phyloP scores from a whole-genome alignment of 1,284 basidiomycete genomes.

The Takashimella tepidaria region DNA sequence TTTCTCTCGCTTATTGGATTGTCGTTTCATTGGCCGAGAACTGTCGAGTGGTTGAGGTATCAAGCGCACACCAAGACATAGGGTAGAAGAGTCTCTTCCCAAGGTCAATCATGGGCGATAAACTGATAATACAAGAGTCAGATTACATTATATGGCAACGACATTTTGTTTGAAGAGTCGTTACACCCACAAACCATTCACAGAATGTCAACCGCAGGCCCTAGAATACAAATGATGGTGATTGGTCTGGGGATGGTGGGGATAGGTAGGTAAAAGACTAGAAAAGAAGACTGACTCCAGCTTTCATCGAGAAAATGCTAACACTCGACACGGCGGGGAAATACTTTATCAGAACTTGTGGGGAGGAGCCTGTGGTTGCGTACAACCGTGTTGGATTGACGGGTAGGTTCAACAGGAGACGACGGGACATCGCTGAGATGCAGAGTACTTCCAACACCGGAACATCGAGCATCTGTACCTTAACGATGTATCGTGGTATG shows the following conservation, averaged over 20 bases:
- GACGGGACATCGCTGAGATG: not conserved
- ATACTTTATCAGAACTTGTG: slow-evolving; percentile 59
- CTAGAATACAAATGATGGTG: slow-evolving; percentile 50
- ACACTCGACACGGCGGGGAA: slow-evolving; percentile 53
- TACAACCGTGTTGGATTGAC: slow-evolving; percentile 56
- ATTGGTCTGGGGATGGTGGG: slow-evolving; percentile 67
- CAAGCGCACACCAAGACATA: too few relatives aligned
- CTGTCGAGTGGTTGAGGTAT: too few relatives aligned
- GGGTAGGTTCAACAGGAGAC: too few relatives aligned
- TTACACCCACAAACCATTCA: too few relatives aligned
- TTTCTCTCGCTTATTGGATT: too few relatives aligned
- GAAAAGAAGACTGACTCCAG: slow-evolving; percentile 37
- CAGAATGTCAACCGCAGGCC: too few relatives aligned
- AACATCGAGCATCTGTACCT: slow-evolving; percentile 63
- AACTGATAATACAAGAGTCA: too few relatives aligned
- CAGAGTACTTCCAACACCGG: slow-evolving; percentile 59
- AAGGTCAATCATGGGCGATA: too few relatives aligned
- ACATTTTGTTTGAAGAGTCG: too few relatives aligned
- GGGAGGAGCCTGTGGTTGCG: slow-evolving; percentile 53
- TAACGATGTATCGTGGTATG: slow-evolving; percentile 55
- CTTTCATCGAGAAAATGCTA: slow-evolving; percentile 64
- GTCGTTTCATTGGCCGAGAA: too few relatives aligned
- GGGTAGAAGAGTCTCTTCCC: too few relatives aligned
- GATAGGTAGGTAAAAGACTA: slow-evolving; percentile 52
- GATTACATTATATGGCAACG: too few relatives aligned